Conservation (phyloP, 2,329 filamentous ascomycete species). For the Aspergillus tanneri region DNA sequence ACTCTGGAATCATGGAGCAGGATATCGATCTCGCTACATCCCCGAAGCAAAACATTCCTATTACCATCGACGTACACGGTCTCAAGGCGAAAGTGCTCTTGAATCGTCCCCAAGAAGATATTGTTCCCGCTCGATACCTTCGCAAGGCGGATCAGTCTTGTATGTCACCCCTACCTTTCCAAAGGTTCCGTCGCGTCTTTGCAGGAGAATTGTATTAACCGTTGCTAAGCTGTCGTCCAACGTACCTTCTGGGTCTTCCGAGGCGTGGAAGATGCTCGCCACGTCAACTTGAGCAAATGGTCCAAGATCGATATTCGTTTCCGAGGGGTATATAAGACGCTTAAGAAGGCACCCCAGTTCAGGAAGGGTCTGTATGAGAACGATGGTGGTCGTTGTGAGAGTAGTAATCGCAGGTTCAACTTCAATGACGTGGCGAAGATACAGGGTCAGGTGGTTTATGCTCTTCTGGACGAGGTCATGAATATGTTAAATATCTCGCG, state of each 20-base stretch:
- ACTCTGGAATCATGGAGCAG: background rate
- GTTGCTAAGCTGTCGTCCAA: constrained; percentile 17
- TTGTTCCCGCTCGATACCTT: background rate
- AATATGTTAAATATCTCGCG: constrained; percentile 17
- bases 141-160: background rate
- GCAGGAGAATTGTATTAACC: background rate
- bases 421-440: constrained; percentile 11
- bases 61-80: background rate
- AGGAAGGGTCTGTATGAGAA: constrained; percentile 21
- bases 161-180: background rate
- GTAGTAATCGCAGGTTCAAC: background rate
- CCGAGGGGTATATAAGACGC: constrained; percentile 24
- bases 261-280: constrained; percentile 15
- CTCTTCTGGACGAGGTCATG: constrained; percentile 26
- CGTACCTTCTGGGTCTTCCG: constrained; percentile 27
- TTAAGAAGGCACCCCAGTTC: constrained; percentile 24
- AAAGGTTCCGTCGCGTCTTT: background rate
- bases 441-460: constrained; percentile 27
- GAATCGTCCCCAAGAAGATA: background rate
- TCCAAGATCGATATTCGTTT: constrained; percentile 25
- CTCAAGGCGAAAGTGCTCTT: background rate
- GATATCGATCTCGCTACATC: background rate
- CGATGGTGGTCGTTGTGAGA: constrained; percentile 6
- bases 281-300: constrained; percentile 23
- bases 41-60: background rate